Base-by-base conservation (phyloP, 768 basidiomycete genomes). In the Stropharia rugosoannulata region DNA sequence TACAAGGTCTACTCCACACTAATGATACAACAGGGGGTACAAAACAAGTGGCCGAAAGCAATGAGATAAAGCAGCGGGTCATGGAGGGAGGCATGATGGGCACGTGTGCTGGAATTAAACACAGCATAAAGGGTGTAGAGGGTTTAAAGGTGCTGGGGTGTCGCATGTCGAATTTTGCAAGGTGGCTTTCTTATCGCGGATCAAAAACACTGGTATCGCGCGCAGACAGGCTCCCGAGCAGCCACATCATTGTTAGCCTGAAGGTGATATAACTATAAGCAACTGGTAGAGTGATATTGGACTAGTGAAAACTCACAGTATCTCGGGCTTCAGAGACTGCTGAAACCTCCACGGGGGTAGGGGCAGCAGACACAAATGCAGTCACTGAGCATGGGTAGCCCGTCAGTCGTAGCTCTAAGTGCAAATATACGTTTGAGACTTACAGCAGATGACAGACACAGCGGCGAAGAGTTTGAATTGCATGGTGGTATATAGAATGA, bases 151-250 rank as follows among this genome's bases (percentile, higher is more conserved):
- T 1, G 22, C 2, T 22, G 4, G 22, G 22, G 22, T 22, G 4
- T 22, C 22, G 22, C 22, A 22, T 22, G 22, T 22, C 22, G 22
- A 22, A 1, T 22, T 22, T 29, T 3, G 41, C 25, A 12, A 29
- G 13, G 41, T 2, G 7, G 27, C 5, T 13, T 45, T 16, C 15
- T 8, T 15, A 18, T 35, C 2, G 27, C 42, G 32, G 35, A 37
- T 54, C 35, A 54, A 15, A 27, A 54, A 36, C 52, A 54, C 42
- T 46, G 43, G 18, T 37, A 54, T 16, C 29, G 32, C 16, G 52
- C 32, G 52, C 52, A 54, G 22, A 46, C 52, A 18, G 52, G 52
- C 42, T 54, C 52, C 32, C 52, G 52, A 2, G 52, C 52, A 13
- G 45, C 52, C 37, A 44, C 52, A 22, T 39, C 15, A 39, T 51